phyloP scores from a whole-genome alignment of 2,329 filamentous ascomycete species.

The Aspergillus carbonarius region DNA sequence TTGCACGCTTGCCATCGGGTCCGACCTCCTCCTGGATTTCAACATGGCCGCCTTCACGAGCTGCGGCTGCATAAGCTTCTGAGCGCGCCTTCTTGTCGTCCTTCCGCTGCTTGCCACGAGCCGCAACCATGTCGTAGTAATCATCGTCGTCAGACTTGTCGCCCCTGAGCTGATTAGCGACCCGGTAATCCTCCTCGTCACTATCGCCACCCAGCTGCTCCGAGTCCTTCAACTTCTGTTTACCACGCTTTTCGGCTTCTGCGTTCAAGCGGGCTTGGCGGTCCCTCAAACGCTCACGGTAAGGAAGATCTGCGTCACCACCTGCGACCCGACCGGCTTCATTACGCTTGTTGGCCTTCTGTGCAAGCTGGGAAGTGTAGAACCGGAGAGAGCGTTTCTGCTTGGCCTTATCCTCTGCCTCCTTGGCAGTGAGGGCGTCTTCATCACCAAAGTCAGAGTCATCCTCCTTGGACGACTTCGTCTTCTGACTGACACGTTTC shows the following conservation, averaged over 20 bases:
- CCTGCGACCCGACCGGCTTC: slow-evolving; percentile 63
- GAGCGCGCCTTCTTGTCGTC: slow-evolving; percentile 70
- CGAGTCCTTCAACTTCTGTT: slow-evolving; percentile 60
- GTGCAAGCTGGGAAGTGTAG: slow-evolving; percentile 96
- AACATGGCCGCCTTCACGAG: slow-evolving; percentile 59
- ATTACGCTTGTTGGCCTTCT: slow-evolving; percentile 82
- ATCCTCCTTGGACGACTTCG: slow-evolving; percentile 44
- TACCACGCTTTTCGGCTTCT: slow-evolving; percentile 82
- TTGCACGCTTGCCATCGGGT: slow-evolving; percentile 84
- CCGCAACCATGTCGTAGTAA: slow-evolving; percentile 87
- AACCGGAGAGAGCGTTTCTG: slow-evolving; percentile 93
- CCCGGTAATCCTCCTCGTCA: slow-evolving; percentile 61
- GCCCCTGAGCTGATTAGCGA: slow-evolving; percentile 51
- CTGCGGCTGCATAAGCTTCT: slow-evolving; percentile 56
- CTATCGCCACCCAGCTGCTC: slow-evolving; percentile 70
- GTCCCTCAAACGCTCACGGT: slow-evolving; percentile 84
- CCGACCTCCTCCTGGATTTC: slow-evolving; percentile 68
- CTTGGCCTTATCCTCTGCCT: slow-evolving; percentile 81
- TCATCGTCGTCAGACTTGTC: slow-evolving; percentile 46
- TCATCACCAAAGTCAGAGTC: slow-evolving; percentile 95
- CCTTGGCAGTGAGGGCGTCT: slow-evolving; percentile 70
- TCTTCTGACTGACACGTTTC: slow-evolving; percentile 45
- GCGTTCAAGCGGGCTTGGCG: slow-evolving; percentile 80
- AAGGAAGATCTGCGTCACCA: slow-evolving; percentile 63
- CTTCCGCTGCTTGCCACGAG: slow-evolving; percentile 58